Evolutionary conservation across 768 basidiomycete genomes (phyloP).

Genomic region (Naganishia vaughanmartiniae): DNA sequence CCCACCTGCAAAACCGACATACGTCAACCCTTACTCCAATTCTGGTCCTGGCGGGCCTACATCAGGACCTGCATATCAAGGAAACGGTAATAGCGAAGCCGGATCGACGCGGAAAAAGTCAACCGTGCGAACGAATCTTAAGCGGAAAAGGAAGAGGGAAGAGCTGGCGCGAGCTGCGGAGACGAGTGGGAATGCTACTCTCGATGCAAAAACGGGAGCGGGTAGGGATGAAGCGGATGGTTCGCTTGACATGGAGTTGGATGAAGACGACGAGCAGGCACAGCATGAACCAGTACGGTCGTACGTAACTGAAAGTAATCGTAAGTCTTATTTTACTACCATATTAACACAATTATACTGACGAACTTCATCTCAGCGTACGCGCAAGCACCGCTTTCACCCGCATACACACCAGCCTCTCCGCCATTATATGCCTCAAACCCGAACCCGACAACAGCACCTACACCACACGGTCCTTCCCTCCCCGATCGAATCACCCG

Average conservation of each 20-base stretch:
- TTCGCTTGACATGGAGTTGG: slow-evolving; percentile 8
- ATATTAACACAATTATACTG: not conserved
- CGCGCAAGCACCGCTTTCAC: slow-evolving; percentile 9
- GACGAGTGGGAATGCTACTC: not conserved
- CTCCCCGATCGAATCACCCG: slow-evolving; percentile 18
- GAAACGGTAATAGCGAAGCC: not conserved
- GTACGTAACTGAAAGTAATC: not conserved
- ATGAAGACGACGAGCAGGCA: slow-evolving; percentile 7
- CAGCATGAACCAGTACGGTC: not conserved
- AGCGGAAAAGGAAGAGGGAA: slow-evolving; percentile 23
- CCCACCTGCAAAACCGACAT: slow-evolving; percentile 27
- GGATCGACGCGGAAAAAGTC: not conserved
- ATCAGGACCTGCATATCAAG: not conserved
- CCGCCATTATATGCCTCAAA: not conserved
- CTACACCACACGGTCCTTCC: slow-evolving; percentile 1
- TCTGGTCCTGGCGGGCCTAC: not conserved
- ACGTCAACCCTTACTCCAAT: slow-evolving; percentile 10
- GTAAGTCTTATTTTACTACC: not conserved
- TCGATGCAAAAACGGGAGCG: not conserved
- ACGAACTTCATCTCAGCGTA: not conserved
- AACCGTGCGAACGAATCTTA: not conserved
- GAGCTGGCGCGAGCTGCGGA: slow-evolving; percentile 21
- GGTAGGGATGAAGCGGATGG: not conserved
- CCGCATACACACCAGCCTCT: slow-evolving; percentile 28
- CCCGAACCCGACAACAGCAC: not conserved